phyloP scores from a whole-genome alignment of 75 land plant genomes.

The Ceratopteris richardii region DNA sequence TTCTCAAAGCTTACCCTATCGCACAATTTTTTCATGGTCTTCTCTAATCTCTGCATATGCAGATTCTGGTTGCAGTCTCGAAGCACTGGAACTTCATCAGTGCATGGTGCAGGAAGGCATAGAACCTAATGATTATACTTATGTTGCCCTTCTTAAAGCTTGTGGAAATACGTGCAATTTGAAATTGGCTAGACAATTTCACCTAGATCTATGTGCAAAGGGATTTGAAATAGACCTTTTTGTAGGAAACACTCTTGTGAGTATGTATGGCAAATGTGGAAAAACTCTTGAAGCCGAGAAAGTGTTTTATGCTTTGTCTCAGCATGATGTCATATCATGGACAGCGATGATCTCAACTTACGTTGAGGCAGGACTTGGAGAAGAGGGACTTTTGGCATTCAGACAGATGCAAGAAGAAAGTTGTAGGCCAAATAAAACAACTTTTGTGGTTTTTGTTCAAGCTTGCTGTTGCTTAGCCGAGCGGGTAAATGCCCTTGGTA shows the following conservation, averaged over 20 bases:
- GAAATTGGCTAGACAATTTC: constrained; percentile 6
- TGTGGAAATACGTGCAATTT: neutral
- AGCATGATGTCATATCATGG: constrained; percentile 26
- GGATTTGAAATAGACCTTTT: constrained; percentile 13
- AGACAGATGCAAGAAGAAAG: neutral
- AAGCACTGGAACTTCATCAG: constrained; percentile 18
- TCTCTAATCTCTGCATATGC: constrained; percentile 18
- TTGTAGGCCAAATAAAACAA: constrained; percentile 11
- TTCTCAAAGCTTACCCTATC: neutral
- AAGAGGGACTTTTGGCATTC: neutral
- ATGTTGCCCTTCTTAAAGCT: constrained; percentile 9
- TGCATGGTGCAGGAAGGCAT: constrained; percentile 8
- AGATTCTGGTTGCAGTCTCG: constrained; percentile 10
- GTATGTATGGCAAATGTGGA: constrained; percentile 38
- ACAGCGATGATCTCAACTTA: constrained; percentile 18
- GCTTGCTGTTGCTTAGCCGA: constrained; percentile 8
- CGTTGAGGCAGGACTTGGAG: neutral
- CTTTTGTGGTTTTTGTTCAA: constrained; percentile 8
- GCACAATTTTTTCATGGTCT: constrained; percentile 17
- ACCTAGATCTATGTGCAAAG: constrained; percentile 9
- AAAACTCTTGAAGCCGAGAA: constrained; percentile 6
- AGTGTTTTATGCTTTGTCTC: constrained; percentile 19
- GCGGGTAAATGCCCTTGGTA: constrained; percentile 3
- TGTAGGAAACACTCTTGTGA: constrained; percentile 30
- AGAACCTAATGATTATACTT: constrained; percentile 14